These are phyloP conservation scores for Ceratobasidium theobromae DNA, from an alignment of 1,284 basidiomycete genomes.

Conservation along the genomic window DNA sequence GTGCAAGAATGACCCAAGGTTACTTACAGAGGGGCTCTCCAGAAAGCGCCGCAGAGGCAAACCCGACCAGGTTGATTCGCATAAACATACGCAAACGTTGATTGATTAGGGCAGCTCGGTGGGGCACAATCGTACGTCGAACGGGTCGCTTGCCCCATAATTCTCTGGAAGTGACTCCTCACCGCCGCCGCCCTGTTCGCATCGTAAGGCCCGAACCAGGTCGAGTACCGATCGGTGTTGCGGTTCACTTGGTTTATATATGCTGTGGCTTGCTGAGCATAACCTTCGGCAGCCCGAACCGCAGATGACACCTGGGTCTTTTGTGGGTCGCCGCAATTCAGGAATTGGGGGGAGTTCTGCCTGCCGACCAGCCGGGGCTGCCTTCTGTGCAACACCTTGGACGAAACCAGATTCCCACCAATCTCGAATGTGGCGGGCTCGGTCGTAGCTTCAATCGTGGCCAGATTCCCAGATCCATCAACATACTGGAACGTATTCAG, in stretches of 20 bases:
- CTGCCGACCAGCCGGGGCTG: slow-evolving; percentile 17
- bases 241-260: too few relatives aligned
- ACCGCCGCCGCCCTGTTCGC: neutral
- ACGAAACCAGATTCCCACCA: slow-evolving; percentile 28
- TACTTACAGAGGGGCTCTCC: slow-evolving; percentile 31
- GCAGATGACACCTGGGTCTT: too few relatives aligned
- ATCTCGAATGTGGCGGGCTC: slow-evolving; percentile 15
- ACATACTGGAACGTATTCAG: slow-evolving; percentile 27
- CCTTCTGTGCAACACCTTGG: slow-evolving; percentile 8
- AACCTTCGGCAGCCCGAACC: too few relatives aligned
- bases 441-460: slow-evolving; percentile 8
- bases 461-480: slow-evolving; percentile 11
- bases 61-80: slow-evolving; percentile 16
- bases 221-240: too few relatives aligned
- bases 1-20: neutral
- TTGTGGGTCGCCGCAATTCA: too few relatives aligned
- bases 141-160: slow-evolving; percentile 19
- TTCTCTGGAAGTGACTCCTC: slow-evolving; percentile 1
- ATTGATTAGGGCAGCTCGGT: neutral
- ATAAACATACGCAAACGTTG: slow-evolving; percentile 12
- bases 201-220: slow-evolving; percentile 33
- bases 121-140: slow-evolving; percentile 30
- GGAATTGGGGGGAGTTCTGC: too few relatives aligned
- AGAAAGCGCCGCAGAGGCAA: slow-evolving; percentile 34
- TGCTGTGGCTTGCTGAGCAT: too few relatives aligned